A percentile compares a stretch with the other conserved stretches of the same genome.
phyloP scores from a whole-genome alignment of 768 basidiomycete genomes.

The Polyporus arcularius region DNA sequence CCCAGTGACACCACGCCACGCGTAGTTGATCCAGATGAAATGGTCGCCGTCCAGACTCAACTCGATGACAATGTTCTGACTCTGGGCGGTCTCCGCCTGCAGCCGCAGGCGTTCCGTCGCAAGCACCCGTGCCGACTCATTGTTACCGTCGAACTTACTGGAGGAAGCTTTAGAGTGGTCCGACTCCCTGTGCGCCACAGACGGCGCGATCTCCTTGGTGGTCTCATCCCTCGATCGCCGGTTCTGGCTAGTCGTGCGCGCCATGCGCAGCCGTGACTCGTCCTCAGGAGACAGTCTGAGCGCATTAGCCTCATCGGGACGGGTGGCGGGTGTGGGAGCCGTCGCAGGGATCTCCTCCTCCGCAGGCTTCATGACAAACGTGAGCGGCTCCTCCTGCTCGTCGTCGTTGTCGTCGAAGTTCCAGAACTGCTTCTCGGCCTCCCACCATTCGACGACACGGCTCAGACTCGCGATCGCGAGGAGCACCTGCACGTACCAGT shows the following conservation, averaged over 20 bases:
- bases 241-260: slow-evolving; percentile 50
- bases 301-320: slow-evolving; percentile 31
- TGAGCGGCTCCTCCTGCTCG: slow-evolving; percentile 87
- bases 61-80: slow-evolving; percentile 95
- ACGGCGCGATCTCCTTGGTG: slow-evolving; percentile 45
- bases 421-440: slow-evolving; percentile 99
- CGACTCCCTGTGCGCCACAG: slow-evolving; percentile 25
- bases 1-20: slow-evolving; percentile 92
- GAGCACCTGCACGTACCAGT: slow-evolving; percentile 97
- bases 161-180: slow-evolving; percentile 18
- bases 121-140: slow-evolving; percentile 79
- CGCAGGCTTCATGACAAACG: slow-evolving; percentile 90
- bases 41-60: slow-evolving; percentile 92
- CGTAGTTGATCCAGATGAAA: slow-evolving; percentile 94
- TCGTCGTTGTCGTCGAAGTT: slow-evolving; percentile 94
- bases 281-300: slow-evolving; percentile 55
- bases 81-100: slow-evolving; percentile 93
- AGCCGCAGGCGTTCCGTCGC: slow-evolving; percentile 86
- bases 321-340: slow-evolving; percentile 42
- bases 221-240: slow-evolving; percentile 62
- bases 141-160: slow-evolving; percentile 56
- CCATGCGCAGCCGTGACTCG: slow-evolving; percentile 49
- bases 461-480: slow-evolving; percentile 94
- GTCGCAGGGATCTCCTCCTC: slow-evolving; percentile 52
- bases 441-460: slow-evolving; percentile 99